Conservation (phyloP, 2,329 filamentous ascomycete genomes). For the Colletotrichum orchidophilum region DNA sequence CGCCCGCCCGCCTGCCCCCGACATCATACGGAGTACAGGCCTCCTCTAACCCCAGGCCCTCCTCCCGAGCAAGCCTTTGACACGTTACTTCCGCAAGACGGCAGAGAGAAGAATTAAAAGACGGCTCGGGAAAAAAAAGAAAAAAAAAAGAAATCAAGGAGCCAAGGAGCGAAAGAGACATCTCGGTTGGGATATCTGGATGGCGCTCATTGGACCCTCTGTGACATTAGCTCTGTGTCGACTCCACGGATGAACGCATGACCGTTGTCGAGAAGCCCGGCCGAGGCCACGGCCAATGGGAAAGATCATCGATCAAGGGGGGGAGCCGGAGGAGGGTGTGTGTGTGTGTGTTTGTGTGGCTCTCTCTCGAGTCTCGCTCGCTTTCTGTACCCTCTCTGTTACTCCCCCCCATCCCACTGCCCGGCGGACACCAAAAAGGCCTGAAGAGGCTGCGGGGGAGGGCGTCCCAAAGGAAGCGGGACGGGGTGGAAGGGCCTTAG, state of each 20-base stretch:
- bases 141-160: conserved; percentile 44
- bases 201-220: conserved; percentile 52
- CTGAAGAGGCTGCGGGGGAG: conserved; percentile 5
- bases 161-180: conserved; percentile 41
- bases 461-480: conserved; percentile 13
- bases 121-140: conserved; percentile 38
- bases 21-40: not conserved
- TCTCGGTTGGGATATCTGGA: conserved; percentile 52
- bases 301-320: conserved; percentile 31
- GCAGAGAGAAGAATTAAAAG: not conserved
- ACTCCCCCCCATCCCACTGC: not conserved
- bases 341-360: conserved; percentile 2
- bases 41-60: too few species aligned
- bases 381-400: not conserved
- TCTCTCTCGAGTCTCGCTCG: not conserved
- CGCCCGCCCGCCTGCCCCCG: not conserved
- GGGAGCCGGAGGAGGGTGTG: not conserved
- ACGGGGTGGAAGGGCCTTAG: conserved; percentile 17
- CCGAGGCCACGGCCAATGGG: conserved; percentile 29
- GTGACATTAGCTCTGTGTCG: conserved; percentile 54
- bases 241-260: conserved; percentile 62
- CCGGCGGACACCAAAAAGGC: not conserved
- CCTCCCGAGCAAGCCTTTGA: not conserved
- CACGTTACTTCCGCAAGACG: conserved; percentile 6
- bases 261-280: conserved; percentile 52